These are phyloP conservation scores for Gyromitra esculenta DNA, from an alignment of 2,329 filamentous ascomycete genomes.

Conservation along the genomic window DNA sequence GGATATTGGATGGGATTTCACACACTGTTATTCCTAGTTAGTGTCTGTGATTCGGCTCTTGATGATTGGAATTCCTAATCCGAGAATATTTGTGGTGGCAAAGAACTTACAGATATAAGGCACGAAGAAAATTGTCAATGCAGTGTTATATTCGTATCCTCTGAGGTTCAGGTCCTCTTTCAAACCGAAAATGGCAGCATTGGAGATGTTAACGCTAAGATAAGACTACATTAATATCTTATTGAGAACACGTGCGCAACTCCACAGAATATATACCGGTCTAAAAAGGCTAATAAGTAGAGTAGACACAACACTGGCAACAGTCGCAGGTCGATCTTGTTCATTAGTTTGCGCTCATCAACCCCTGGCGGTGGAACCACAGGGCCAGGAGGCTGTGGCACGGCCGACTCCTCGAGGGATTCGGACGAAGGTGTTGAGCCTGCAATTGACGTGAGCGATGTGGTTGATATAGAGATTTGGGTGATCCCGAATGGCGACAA, in stretches of 20 bases:
- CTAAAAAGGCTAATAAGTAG: constrained; percentile 75
- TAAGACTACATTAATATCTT: not conserved
- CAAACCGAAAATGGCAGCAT: constrained; percentile 75
- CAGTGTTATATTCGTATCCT: constrained; percentile 74
- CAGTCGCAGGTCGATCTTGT: constrained; percentile 75
- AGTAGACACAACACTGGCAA: constrained; percentile 78
- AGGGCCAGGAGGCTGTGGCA: not conserved
- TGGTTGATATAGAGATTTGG: not conserved
- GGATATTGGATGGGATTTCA: constrained; percentile 77
- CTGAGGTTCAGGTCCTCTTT: constrained; percentile 71
- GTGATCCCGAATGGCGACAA: not conserved
- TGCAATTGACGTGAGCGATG: constrained; percentile 11
- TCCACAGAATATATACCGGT: constrained; percentile 60
- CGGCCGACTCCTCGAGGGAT: constrained; percentile 25
- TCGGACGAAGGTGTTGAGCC: constrained; percentile 22
- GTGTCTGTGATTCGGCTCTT: constrained; percentile 7
- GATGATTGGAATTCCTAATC: not conserved
- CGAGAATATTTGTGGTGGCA: not conserved
- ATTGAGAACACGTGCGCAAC: not conserved
- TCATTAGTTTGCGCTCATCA: constrained; percentile 70
- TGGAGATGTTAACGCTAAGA: constrained; percentile 76
- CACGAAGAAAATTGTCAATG: constrained; percentile 82
- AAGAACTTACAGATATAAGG: constrained; percentile 68
- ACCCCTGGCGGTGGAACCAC: constrained; percentile 36
- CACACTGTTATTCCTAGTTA: constrained; percentile 51